These are phyloP conservation scores for Fusarium annulatum DNA, from an alignment of 2,329 filamentous ascomycete species.

Conservation along the genomic window DNA sequence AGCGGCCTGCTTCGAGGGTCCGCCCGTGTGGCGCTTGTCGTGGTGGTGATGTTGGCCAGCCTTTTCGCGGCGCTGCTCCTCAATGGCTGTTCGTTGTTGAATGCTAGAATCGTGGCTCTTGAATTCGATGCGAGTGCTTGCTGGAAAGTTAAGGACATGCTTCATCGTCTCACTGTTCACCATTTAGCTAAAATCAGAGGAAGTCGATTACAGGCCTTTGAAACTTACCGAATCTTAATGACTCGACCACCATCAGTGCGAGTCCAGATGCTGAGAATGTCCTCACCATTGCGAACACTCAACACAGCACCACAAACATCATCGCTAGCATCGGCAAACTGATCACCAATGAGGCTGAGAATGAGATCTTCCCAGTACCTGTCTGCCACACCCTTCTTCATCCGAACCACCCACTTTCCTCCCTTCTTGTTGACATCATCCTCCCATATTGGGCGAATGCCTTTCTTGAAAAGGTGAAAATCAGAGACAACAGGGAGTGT, in stretches of 20 bases:
- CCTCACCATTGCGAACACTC: conserved; percentile 93
- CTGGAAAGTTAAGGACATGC: conserved; percentile 84
- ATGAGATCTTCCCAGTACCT: conserved; percentile 97
- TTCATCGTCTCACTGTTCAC: conserved; percentile 88
- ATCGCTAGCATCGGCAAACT: conserved; percentile 91
- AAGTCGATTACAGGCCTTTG: background rate
- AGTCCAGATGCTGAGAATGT: conserved; percentile 98
- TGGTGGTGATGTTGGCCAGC: conserved; percentile 60
- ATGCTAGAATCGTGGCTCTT: conserved; percentile 98
- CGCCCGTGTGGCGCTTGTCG: conserved; percentile 52
- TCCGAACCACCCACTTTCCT: conserved; percentile 95
- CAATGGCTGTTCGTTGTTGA: conserved; percentile 87
- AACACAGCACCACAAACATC: conserved; percentile 96
- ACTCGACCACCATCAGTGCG: conserved; percentile 92
- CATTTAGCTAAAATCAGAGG: conserved; percentile 31
- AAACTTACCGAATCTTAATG: conserved; percentile 89
- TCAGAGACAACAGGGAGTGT: conserved; percentile 90
- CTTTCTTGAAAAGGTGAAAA: conserved; percentile 98
- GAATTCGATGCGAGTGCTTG: conserved; percentile 92
- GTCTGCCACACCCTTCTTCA: conserved; percentile 98
- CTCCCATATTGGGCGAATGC: conserved; percentile 97
- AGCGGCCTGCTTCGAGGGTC: conserved; percentile 48
- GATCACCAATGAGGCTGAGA: conserved; percentile 90
- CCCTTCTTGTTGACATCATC: conserved; percentile 96
- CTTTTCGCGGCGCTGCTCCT: conserved; percentile 92